Evolutionary conservation across 2,329 filamentous ascomycete genomes (phyloP).

Genomic region (Colletotrichum sp.): DNA sequence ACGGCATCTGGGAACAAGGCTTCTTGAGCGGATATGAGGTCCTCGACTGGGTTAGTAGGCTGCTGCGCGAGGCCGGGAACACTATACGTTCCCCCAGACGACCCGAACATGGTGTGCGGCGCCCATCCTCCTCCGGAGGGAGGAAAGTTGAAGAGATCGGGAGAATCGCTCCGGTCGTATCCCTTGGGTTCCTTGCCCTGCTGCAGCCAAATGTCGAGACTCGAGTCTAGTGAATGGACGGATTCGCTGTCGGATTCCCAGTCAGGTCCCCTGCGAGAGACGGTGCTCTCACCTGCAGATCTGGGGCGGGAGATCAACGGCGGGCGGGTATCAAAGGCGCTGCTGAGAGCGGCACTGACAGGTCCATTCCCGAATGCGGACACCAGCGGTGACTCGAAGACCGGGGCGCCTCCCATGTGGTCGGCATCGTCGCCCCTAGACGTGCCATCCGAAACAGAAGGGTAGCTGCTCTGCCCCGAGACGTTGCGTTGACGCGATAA

Average conservation of each 20-base stretch:
- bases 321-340: constrained; percentile 31
- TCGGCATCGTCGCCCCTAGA: constrained; percentile 21
- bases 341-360: constrained; percentile 3
- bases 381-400: constrained; percentile 32
- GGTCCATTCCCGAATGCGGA: constrained; percentile 34
- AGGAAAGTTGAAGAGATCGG: constrained; percentile 61
- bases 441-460: constrained; percentile 30
- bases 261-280: constrained; percentile 44
- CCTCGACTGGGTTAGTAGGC: constrained; percentile 48
- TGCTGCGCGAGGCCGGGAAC: constrained; percentile 33
- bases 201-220: constrained; percentile 62
- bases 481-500: constrained; percentile 36
- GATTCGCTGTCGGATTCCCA: constrained; percentile 52
- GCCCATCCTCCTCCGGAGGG: constrained; percentile 48
- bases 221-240: constrained; percentile 49
- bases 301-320: constrained; percentile 45
- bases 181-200: constrained; percentile 49
- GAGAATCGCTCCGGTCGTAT: constrained; percentile 37
- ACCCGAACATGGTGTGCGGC: constrained; percentile 51
- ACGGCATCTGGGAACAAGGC: constrained; percentile 38
- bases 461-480: constrained; percentile 35
- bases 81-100: constrained; percentile 32
- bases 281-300: constrained; percentile 51
- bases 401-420: constrained; percentile 19
- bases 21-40: constrained; percentile 48